These are phyloP conservation scores for Grammothele lineata DNA, from an alignment of 768 basidiomycete species.

Conservation along the genomic window DNA sequence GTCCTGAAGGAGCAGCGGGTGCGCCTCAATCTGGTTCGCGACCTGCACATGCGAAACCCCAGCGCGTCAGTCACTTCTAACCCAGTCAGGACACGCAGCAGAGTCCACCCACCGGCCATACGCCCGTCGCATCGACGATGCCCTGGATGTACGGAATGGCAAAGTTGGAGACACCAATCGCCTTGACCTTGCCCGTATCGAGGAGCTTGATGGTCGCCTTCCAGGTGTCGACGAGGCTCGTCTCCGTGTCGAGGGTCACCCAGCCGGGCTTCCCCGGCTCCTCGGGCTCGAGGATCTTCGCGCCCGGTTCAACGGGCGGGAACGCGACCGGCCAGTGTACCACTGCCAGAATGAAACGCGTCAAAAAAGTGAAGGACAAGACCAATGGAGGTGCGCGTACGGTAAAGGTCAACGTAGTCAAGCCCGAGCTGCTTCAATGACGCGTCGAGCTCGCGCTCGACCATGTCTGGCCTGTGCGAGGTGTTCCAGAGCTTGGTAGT, in stretches of 20 bases:
- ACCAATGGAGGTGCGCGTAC: conserved; percentile 43
- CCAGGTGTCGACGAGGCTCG: conserved; percentile 77
- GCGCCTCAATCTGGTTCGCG: conserved; percentile 80
- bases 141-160: conserved; percentile 59
- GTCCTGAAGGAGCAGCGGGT: conserved; percentile 75
- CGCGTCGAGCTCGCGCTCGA: conserved; percentile 72
- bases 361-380: neutral
- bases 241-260: conserved; percentile 51
- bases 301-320: conserved; percentile 37
- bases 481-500: conserved; percentile 85
- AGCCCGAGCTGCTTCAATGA: conserved; percentile 69
- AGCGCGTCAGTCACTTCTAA: too few relatives aligned
- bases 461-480: conserved; percentile 58
- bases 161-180: conserved; percentile 85
- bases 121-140: conserved; percentile 64
- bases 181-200: conserved; percentile 64
- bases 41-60: conserved; percentile 30
- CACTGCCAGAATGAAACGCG: conserved; percentile 34
- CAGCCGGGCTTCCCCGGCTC: conserved; percentile 43
- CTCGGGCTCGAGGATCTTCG: conserved; percentile 46
- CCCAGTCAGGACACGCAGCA: neutral
- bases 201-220: conserved; percentile 70
- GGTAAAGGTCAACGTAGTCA: conserved; percentile 79
- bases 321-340: conserved; percentile 82
- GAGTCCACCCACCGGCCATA: conserved; percentile 56